Evolutionary conservation across 129 eudicot genomes (phyloP), one percentile per base, ranked within the genome.

Genomic region (Solidago caesia): DNA sequence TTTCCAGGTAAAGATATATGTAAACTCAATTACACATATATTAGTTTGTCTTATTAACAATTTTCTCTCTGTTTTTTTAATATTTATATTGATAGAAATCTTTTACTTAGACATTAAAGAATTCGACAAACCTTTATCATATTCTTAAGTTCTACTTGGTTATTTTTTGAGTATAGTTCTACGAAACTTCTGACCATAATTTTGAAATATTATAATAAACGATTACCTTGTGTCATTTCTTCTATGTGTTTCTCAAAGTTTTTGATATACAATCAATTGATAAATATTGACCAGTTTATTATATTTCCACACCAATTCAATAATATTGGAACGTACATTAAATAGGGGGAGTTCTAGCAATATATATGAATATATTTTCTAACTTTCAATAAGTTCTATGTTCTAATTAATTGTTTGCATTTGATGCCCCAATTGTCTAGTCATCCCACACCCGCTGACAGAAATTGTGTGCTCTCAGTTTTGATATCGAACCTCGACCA

Each of bases 1-100:
- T 59, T 71, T 73, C 75, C 53, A 75, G 83, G 89, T 82, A 67
- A 10, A 13, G n/a, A 4, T 10, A 39, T 73, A 48, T 46, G 3
- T 33, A 33, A 33, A 33, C 2, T 33, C 39, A 33, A 33, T 21
- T 0, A 21, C 21, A 21, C 21, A 21, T 21, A 21, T 33, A 33
- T 33, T 33, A 33, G 39, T 33, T 33, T 33, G 39, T 33, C 39
- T 33, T 33, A 33, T 39, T 62, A 48, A 39, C 4, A 21, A 8
- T 46, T 62, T 74, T 29, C 6, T 8, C 41, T 27, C 39, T 73
- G 48, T 6, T 25, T 60, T 27, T 44, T 25, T 26, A 12, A 12
- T 60, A 39, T 58, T 21, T 72, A 27, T 44, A 1, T 43, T 56
- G 41, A 41, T 10, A n/a, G 39, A 56, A 41, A 21, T 16, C 11